Conservation (phyloP, 2,329 filamentous ascomycete genomes). For the Trichoderma sp. region DNA sequence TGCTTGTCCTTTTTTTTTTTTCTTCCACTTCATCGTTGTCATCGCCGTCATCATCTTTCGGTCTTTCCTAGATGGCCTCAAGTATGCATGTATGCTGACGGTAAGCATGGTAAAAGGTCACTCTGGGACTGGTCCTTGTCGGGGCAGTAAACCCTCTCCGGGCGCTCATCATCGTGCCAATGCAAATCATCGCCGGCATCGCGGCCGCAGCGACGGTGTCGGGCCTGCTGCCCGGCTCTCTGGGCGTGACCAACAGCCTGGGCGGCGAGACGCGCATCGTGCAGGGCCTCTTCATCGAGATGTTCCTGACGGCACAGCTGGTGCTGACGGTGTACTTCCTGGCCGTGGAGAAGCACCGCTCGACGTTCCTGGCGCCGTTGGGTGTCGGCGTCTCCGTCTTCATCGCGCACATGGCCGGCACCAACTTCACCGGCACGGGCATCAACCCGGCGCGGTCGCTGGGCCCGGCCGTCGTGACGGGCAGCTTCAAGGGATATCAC, state of each 20-base stretch:
- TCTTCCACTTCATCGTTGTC: not conserved
- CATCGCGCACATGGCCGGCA: constrained; percentile 48
- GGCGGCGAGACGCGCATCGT: constrained; percentile 47
- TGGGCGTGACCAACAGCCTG: constrained; percentile 55
- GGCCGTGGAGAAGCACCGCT: constrained; percentile 69
- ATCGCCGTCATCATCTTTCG: not conserved
- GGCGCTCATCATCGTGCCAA: constrained; percentile 48
- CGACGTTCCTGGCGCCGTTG: constrained; percentile 67
- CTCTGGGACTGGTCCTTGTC: constrained; percentile 56
- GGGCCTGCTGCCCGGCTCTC: constrained; percentile 53
- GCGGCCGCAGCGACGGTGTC: constrained; percentile 55
- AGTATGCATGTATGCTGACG: not conserved
- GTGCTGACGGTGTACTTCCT: constrained; percentile 66
- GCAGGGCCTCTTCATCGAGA: constrained; percentile 64
- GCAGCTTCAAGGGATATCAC: constrained; percentile 44
- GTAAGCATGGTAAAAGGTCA: constrained; percentile 36
- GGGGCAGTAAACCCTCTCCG: constrained; percentile 53
- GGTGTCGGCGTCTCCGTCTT: constrained; percentile 71
- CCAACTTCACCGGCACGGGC: constrained; percentile 47
- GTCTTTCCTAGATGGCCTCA: not conserved
- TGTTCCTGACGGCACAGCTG: constrained; percentile 62
- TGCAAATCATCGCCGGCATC: constrained; percentile 58
- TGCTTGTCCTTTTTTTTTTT: no score
- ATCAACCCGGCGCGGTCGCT: constrained; percentile 52
- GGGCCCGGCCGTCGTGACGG: constrained; percentile 44